A percentile compares a stretch with the other conserved stretches of the same genome.
Conservation (phyloP, 2,329 filamentous ascomycete species). For the Colletotrichum caudatum region DNA sequence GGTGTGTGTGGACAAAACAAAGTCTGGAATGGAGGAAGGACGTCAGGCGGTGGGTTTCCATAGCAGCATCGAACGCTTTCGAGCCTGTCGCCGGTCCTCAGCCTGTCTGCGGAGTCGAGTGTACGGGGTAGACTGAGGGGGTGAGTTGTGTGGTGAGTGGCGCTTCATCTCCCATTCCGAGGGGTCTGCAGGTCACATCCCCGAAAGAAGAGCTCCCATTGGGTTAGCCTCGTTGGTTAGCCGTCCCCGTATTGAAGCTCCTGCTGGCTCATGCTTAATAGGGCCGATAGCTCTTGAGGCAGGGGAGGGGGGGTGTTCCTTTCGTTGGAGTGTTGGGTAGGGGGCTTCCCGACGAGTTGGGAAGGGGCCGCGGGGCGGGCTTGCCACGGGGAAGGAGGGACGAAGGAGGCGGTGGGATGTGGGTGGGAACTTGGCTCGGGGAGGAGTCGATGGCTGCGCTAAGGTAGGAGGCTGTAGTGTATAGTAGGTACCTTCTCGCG, state of each 20-base stretch:
- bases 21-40: conserved; percentile 24
- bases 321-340: not conserved
- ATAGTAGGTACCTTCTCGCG: not conserved
- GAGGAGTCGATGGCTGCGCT: conserved; percentile 19
- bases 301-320: not conserved
- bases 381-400: conserved; percentile 29
- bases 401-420: not conserved
- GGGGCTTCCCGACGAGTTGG: conserved; percentile 38
- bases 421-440: conserved; percentile 3
- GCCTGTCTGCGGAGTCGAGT: not conserved
- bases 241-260: conserved; percentile 39
- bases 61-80: not conserved
- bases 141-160: conserved; percentile 14
- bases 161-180: conserved; percentile 38
- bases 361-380: conserved; percentile 39
- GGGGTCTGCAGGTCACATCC: conserved; percentile 25
- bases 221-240: conserved; percentile 38
- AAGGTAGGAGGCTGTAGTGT: not conserved
- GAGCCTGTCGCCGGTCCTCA: not conserved
- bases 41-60: conserved; percentile 15
- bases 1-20: not conserved
- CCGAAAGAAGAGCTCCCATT: conserved; percentile 27
- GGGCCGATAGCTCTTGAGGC: conserved; percentile 39
- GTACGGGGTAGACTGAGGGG: not conserved
- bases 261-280: conserved; percentile 39